Percentiles rank a stretch among this genome's conserved stretches.
phyloP scores from a whole-genome alignment of 148 eudicot species.

The Cornus controversa region DNA sequence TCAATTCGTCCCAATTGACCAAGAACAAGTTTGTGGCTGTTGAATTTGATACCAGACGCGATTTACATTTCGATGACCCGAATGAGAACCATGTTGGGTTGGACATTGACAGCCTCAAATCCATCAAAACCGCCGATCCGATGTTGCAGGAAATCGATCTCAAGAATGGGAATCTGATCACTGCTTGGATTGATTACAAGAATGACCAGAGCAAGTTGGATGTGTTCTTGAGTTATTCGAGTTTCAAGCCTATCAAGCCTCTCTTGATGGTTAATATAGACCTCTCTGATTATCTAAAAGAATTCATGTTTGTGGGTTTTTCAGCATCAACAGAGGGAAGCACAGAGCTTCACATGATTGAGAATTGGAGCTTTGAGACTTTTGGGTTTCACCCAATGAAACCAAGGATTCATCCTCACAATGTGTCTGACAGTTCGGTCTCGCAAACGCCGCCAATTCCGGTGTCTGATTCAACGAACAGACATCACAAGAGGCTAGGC shows the following conservation, averaged over 20 bases:
- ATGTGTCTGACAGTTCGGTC: slow-evolving; percentile 70
- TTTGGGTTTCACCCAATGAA: slow-evolving; percentile 49
- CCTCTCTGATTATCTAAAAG: slow-evolving; percentile 51
- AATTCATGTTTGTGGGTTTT: slow-evolving; percentile 73
- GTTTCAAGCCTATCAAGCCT: slow-evolving; percentile 47
- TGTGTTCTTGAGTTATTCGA: slow-evolving; percentile 57
- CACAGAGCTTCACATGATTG: slow-evolving; percentile 64
- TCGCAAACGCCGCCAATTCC: slow-evolving; percentile 32
- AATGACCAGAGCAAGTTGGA: slow-evolving; percentile 32
- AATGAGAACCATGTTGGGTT: slow-evolving; percentile 78
- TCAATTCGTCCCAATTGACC: slow-evolving; percentile 57
- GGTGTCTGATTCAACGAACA: slow-evolving; percentile 19
- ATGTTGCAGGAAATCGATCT: slow-evolving; percentile 41
- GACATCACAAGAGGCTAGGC: slow-evolving; percentile 42
- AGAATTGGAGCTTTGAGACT: slow-evolving; percentile 62
- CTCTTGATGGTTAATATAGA: slow-evolving; percentile 51
- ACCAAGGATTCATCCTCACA: slow-evolving; percentile 46
- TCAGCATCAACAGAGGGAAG: slow-evolving; percentile 92
- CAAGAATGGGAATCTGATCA: slow-evolving; percentile 59
- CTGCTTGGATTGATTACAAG: slow-evolving; percentile 82
- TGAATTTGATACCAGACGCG: slow-evolving; percentile 76
- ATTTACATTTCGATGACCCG: slow-evolving; percentile 62
- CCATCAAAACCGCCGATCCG: slow-evolving; percentile 47
- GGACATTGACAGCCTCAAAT: slow-evolving; percentile 62
- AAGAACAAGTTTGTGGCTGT: slow-evolving; percentile 70